Percentiles rank a stretch among this genome's conserved stretches.
These are phyloP conservation scores for Fusarium nurragi DNA, from an alignment of 2,329 filamentous ascomycete genomes.

Conservation along the genomic window DNA sequence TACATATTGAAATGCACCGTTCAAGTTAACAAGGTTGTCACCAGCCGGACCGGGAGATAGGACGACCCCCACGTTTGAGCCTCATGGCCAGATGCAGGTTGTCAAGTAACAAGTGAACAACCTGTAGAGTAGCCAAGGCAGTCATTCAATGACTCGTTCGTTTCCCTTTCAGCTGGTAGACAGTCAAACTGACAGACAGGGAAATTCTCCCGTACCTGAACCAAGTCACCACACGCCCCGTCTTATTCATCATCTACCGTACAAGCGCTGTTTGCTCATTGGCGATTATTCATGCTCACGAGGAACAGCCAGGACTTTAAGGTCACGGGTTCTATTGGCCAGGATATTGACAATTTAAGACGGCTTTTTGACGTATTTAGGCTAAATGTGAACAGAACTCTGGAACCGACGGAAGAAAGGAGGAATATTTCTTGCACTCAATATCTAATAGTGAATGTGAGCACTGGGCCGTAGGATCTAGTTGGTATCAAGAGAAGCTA, in stretches of 20 bases:
- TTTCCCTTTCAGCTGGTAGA: not conserved
- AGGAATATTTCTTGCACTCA: not conserved
- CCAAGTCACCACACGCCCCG: not conserved
- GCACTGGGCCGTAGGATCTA: not conserved
- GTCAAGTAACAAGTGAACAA: not conserved
- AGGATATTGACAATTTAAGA: constrained; percentile 24
- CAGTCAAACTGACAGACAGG: not conserved
- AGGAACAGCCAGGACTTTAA: constrained; percentile 19
- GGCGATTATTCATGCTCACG: constrained; percentile 29
- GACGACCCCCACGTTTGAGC: not conserved
- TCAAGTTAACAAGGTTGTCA: not conserved
- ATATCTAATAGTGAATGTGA: not conserved
- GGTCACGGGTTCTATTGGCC: constrained; percentile 28
- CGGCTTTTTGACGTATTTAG: constrained; percentile 25
- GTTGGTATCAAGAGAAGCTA: too few species aligned
- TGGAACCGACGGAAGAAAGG: constrained; percentile 5
- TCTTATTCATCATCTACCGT: constrained; percentile 2
- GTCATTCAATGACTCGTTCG: not conserved
- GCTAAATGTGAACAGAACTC: constrained; percentile 28
- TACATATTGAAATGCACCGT: not conserved
- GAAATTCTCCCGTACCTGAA: not conserved
- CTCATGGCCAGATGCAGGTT: not conserved
- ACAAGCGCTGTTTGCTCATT: constrained; percentile 42
- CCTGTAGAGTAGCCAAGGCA: not conserved
- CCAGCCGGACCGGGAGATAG: not conserved